Percentiles rank a stretch among this genome's conserved stretches.
Conservation (phyloP, 139 green algal genomes). For the Auxenochlorella pyrenoidosa region DNA sequence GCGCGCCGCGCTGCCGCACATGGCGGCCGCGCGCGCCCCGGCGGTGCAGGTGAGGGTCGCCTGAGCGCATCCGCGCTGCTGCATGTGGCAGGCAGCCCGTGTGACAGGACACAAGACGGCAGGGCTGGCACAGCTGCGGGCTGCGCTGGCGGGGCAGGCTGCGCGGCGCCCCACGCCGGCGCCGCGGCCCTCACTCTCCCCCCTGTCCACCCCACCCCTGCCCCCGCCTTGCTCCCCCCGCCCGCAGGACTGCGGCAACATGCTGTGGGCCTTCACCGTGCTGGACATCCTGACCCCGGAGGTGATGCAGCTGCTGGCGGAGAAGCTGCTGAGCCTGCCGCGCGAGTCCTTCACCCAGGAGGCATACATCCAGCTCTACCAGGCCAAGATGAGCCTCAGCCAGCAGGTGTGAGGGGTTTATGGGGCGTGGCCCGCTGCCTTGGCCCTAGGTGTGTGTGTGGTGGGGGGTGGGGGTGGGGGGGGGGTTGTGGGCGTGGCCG, state of each 20-base stretch:
- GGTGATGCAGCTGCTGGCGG: constrained; percentile 16
- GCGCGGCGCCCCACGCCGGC: too few relatives aligned
- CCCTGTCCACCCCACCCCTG: too few relatives aligned
- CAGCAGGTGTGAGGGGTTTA: not conserved
- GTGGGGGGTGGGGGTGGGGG: not conserved
- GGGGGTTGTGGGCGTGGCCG: not conserved
- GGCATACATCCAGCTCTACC: constrained; percentile 54
- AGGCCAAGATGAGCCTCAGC: constrained; percentile 45
- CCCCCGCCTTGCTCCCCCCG: not conserved
- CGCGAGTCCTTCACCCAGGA: constrained; percentile 37
- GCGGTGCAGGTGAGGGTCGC: constrained; percentile 41
- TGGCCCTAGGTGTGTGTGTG: not conserved
- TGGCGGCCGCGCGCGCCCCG: not conserved
- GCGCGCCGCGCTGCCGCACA: not conserved
- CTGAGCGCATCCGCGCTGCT: too few relatives aligned
- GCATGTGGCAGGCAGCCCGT: too few relatives aligned
- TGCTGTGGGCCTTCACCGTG: constrained; percentile 49
- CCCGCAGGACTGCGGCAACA: constrained; percentile 49
- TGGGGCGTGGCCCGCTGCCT: too few relatives aligned
- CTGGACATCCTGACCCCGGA: constrained; percentile 41
- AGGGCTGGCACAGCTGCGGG: too few relatives aligned
- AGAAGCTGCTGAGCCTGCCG: constrained; percentile 1
- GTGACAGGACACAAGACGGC: too few relatives aligned
- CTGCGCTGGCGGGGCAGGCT: too few relatives aligned
- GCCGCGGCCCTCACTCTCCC: too few relatives aligned